phyloP scores from a whole-genome alignment of 352 stramenopile species.

The Phytophthora hybrid region DNA sequence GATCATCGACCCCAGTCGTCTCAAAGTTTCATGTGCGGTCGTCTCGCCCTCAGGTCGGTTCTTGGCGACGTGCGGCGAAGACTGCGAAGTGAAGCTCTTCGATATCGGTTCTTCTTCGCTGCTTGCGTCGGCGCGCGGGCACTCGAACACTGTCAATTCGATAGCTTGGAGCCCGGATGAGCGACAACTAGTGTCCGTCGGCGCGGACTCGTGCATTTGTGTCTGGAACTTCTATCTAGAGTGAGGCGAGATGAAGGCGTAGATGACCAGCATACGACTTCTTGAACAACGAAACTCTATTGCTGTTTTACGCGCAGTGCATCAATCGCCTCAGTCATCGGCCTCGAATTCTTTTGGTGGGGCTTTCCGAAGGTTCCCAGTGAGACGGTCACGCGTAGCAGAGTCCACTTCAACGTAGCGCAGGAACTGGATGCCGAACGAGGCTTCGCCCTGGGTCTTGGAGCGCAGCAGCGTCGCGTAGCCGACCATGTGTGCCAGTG shows the following conservation, averaged over 20 bases:
- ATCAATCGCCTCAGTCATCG: conserved; percentile 13
- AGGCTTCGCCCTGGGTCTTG: conserved; percentile 80
- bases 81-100: conserved; percentile 88
- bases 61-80: conserved; percentile 83
- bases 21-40: conserved; percentile 51
- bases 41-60: conserved; percentile 79
- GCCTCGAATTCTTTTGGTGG: conserved; percentile 15
- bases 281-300: conserved; percentile 31
- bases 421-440: conserved; percentile 81
- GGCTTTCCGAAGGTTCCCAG: conserved; percentile 30
- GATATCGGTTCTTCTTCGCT: conserved; percentile 52
- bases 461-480: conserved; percentile 84
- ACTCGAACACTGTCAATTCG: conserved; percentile 77
- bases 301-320: conserved; percentile 5
- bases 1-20: conserved; percentile 53
- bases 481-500: conserved; percentile 80
- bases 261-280: not conserved
- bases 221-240: conserved; percentile 92
- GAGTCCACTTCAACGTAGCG: conserved; percentile 73
- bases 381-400: conserved; percentile 60
- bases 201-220: conserved; percentile 89
- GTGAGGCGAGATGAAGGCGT: not conserved
- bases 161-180: conserved; percentile 92
- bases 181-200: conserved; percentile 91
- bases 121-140: conserved; percentile 61